phyloP scores from a whole-genome alignment of 2,329 filamentous ascomycete genomes.

The Sarocladiaceae sp. region DNA sequence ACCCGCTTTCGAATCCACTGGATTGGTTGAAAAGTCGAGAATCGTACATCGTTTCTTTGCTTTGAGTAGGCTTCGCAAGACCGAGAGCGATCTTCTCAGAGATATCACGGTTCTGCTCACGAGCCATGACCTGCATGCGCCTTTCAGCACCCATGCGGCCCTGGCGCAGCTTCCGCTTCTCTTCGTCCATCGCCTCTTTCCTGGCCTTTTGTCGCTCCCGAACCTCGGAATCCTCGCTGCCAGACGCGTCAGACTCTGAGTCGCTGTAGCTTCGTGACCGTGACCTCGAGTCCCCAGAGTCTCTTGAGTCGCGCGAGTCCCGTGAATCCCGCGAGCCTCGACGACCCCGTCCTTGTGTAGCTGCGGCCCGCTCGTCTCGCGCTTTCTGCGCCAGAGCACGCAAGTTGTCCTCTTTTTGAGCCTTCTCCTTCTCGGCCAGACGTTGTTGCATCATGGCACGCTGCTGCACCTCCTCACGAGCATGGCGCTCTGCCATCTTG shows the following conservation, averaged over 20 bases:
- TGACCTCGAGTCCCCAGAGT: conserved; percentile 37
- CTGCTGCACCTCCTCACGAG: conserved; percentile 91
- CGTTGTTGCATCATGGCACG: conserved; percentile 93
- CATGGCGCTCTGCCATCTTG: conserved; percentile 91
- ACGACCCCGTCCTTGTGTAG: conserved; percentile 36
- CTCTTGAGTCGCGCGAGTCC: conserved; percentile 34
- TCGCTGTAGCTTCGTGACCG: conserved; percentile 47
- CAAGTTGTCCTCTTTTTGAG: conserved; percentile 88
- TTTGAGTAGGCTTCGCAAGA: conserved; percentile 89
- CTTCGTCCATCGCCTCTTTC: conserved; percentile 72
- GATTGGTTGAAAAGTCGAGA: conserved; percentile 92
- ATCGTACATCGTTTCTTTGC: conserved; percentile 94
- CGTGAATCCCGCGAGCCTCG: conserved; percentile 25
- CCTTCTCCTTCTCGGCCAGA: conserved; percentile 93
- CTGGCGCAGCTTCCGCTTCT: conserved; percentile 86
- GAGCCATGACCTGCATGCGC: conserved; percentile 84
- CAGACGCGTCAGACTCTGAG: conserved; percentile 42
- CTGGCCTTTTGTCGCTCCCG: conserved; percentile 74
- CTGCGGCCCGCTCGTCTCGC: conserved; percentile 68
- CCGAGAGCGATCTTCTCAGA: conserved; percentile 95
- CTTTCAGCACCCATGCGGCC: conserved; percentile 94
- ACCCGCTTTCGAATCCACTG: conserved; percentile 83
- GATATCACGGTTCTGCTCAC: conserved; percentile 94
- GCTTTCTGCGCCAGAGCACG: conserved; percentile 87
- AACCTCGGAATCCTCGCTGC: conserved; percentile 64